A percentile compares a stretch with the other conserved stretches of the same genome.
These are phyloP conservation scores for Boletellus ananiceps DNA, from an alignment of 768 basidiomycete genomes.

Conservation along the genomic window DNA sequence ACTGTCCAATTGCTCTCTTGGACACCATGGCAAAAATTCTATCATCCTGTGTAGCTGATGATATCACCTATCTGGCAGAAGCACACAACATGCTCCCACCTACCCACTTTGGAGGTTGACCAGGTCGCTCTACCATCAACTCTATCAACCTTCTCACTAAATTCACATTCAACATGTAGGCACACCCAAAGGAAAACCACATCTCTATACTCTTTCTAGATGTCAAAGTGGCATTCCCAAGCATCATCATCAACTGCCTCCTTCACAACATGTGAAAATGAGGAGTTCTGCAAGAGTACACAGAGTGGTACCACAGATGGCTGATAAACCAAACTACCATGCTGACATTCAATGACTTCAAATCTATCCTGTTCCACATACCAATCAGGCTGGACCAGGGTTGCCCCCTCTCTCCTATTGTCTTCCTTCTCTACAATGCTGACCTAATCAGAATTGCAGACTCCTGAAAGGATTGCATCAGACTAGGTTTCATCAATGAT, in stretches of 20 bases:
- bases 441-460: slow-evolving; percentile 10
- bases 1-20: not conserved
- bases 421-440: slow-evolving; percentile 24
- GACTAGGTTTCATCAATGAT: slow-evolving; percentile 7
- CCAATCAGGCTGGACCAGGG: not conserved
- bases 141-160: slow-evolving; percentile 1
- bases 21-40: slow-evolving; percentile 6
- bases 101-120: not conserved
- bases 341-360: slow-evolving; percentile 25
- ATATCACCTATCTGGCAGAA: not conserved
- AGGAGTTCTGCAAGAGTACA: slow-evolving; percentile 1
- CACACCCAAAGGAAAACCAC: not conserved
- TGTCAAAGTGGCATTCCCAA: not conserved
- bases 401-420: not conserved
- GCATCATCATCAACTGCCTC: not conserved
- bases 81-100: not conserved
- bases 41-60: not conserved
- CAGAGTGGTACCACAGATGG: not conserved
- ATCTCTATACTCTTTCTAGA: not conserved
- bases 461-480: not conserved
- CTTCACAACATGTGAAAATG: not conserved
- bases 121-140: not conserved
- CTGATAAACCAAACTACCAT: not conserved
- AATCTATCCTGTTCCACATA: slow-evolving; percentile 14
- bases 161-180: not conserved